Evolutionary conservation across 495 filamentous ascomycete species (phyloP), one percentile per base, ranked within the genome.

Genomic region (Elaphomyces granulatus): DNA sequence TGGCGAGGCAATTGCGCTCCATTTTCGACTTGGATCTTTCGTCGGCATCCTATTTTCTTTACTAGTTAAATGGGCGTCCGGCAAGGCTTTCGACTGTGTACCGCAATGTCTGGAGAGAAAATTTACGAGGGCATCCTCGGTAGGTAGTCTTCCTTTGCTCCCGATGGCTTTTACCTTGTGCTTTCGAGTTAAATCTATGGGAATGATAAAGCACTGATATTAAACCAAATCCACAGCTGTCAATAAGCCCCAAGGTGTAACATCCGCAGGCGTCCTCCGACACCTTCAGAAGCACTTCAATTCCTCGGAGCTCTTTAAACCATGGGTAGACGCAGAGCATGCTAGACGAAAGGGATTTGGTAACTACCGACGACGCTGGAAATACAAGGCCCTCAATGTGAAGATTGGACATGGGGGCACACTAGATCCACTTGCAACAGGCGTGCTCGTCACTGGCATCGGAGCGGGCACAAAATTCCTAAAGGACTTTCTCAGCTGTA

Each of bases 321-420:
- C 85, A 10, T 80, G 80, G 71, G 59, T 96, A 15, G 54, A 70
- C 3, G 51, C 64, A 15, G 82, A 88, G 49, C 62, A 51, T 12
- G 56, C 50, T 0, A 53, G 45, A 2, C 72, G 76, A 31, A 52
- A 59, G 1, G 55, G 63, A 7, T 67, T 57, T 51, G 71, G 79
- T 54, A 66, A 66, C 19, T 63, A 65, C 31, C 71, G 72, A 15
- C 23, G 23, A 6, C 62, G 72, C 42, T 61, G 68, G 49, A 76
- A 75, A 58, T 59, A 28, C 61, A 48, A 75, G 75, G 58, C 52
- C 60, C 32, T 48, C 6, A 69, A 83, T 42, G 79, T 96, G 44
- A 99, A 99, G 64, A 80, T 96, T 48, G 90, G 90, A 15, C 90
- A 99, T 62, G 90, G 92, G 23, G 90, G 90, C 21, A 99, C 90